phyloP scores from a whole-genome alignment of 2,329 filamentous ascomycete species.

The Botrytis porri region DNA sequence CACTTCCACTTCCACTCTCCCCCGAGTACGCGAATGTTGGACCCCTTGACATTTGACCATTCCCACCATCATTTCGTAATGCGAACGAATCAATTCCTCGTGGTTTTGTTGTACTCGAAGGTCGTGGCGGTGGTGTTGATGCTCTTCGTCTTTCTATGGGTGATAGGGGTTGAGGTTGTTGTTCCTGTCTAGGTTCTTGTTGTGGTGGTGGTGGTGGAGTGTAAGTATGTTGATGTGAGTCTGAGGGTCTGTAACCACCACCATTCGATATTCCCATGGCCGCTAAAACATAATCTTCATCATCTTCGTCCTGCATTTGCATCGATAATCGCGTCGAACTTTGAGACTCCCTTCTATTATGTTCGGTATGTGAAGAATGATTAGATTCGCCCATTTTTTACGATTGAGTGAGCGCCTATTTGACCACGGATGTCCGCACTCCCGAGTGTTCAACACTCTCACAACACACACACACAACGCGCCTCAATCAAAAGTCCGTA shows the following conservation, averaged over 20 bases:
- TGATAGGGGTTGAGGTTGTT: slow-evolving; percentile 22
- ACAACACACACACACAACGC: not conserved
- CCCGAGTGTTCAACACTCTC: slow-evolving; percentile 18
- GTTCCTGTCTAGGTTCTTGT: slow-evolving; percentile 21
- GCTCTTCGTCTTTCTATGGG: slow-evolving; percentile 29
- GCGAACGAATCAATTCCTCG: slow-evolving; percentile 49
- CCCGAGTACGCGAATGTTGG: slow-evolving; percentile 24
- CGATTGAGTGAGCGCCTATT: slow-evolving; percentile 11
- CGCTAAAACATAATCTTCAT: slow-evolving; percentile 49
- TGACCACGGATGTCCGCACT: slow-evolving; percentile 17
- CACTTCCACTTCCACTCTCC: slow-evolving; percentile 5
- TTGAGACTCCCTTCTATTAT: slow-evolving; percentile 45
- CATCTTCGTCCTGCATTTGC: slow-evolving; percentile 39
- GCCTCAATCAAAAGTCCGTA: slow-evolving; percentile 11
- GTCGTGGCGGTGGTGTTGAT: slow-evolving; percentile 40
- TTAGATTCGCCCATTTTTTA: slow-evolving; percentile 25
- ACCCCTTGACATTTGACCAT: slow-evolving; percentile 34
- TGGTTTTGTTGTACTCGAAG: slow-evolving; percentile 57
- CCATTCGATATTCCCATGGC: slow-evolving; percentile 53
- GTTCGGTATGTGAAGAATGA: slow-evolving; percentile 35
- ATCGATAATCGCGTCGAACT: slow-evolving; percentile 40
- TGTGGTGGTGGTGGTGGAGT: slow-evolving; percentile 27
- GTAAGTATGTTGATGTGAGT: slow-evolving; percentile 24
- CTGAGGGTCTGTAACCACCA: slow-evolving; percentile 17
- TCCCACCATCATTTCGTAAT: slow-evolving; percentile 51